phyloP scores from a whole-genome alignment of 2,329 filamentous ascomycete genomes.

The Penicillium italicum region DNA sequence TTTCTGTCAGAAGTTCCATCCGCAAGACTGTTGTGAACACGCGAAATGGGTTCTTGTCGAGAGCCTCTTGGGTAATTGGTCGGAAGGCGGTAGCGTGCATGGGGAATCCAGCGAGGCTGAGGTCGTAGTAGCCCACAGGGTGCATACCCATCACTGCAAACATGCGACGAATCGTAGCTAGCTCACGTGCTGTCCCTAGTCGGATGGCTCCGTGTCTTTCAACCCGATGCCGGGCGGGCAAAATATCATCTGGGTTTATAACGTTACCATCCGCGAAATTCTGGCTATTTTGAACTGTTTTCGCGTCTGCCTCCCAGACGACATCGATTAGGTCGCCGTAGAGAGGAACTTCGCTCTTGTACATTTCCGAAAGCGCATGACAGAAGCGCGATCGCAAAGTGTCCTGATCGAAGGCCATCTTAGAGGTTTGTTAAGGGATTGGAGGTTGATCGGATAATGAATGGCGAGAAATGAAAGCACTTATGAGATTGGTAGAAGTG shows the following conservation, averaged over 20 bases:
- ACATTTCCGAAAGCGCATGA: background rate
- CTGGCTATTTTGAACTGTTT: conserved; percentile 6
- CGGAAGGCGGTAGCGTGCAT: conserved; percentile 37
- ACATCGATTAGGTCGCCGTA: background rate
- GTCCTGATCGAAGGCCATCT: background rate
- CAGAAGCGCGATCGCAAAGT: background rate
- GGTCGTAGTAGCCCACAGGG: background rate
- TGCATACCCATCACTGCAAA: background rate
- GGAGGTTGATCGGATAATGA: background rate
- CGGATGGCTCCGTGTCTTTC: background rate
- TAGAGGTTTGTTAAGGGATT: background rate
- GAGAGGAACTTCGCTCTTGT: background rate
- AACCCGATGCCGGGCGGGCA: conserved; percentile 1
- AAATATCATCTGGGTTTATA: conserved; percentile 23
- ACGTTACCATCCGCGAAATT: background rate
- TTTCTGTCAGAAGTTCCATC: conserved; percentile 40
- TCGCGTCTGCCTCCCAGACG: background rate
- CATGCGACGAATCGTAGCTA: background rate
- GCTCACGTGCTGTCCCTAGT: background rate
- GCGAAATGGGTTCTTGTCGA: conserved; percentile 47
- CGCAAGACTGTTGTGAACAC: conserved; percentile 44
- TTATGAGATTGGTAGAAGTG: background rate
- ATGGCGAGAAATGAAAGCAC: background rate
- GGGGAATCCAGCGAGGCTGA: background rate
- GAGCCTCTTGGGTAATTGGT: conserved; percentile 33